Evolutionary conservation across 2,329 filamentous ascomycete species (phyloP).

Genomic region (Neonectria ditissima): DNA sequence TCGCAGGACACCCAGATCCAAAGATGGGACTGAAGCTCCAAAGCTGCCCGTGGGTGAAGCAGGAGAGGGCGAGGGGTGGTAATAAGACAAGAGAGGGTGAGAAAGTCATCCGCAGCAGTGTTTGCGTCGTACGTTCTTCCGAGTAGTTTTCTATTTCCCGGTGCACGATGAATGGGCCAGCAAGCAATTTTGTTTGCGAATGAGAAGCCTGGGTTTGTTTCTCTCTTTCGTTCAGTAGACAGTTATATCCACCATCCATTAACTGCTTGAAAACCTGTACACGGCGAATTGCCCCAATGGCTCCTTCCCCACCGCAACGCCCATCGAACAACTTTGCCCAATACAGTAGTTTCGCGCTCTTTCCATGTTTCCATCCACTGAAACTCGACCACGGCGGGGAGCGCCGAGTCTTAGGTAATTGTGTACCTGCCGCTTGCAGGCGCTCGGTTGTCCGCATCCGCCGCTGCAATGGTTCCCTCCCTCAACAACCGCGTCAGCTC

Average conservation of each 20-base stretch:
- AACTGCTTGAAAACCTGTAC: slow-evolving; percentile 14
- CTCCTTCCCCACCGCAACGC: slow-evolving; percentile 22
- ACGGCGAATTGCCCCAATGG: slow-evolving; percentile 10
- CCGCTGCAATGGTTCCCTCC: slow-evolving; percentile 90
- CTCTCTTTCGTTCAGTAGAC: slow-evolving; percentile 24
- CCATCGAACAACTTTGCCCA: slow-evolving; percentile 23
- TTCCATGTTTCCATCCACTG: not conserved
- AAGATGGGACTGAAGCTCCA: slow-evolving; percentile 49
- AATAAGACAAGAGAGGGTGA: not conserved
- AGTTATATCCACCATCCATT: slow-evolving; percentile 12
- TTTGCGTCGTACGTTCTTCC: not conserved
- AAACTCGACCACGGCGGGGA: not conserved
- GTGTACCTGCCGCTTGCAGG: slow-evolving; percentile 87
- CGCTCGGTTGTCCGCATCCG: slow-evolving; percentile 84
- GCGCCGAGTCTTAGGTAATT: slow-evolving; percentile 76
- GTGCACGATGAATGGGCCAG: not conserved
- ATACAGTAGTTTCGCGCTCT: not conserved
- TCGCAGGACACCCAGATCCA: slow-evolving; percentile 43
- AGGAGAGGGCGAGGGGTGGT: not conserved
- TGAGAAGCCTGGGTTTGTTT: slow-evolving; percentile 1
- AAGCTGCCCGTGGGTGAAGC: not conserved
- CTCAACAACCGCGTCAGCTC: slow-evolving; percentile 89
- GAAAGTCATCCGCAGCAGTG: too few relatives aligned
- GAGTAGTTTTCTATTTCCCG: not conserved
- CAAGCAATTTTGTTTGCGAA: not conserved